These are phyloP conservation scores for Antitrichia curtipendula DNA, from an alignment of 225 moss, liverwort and hornwort species.

Conservation along the genomic window DNA sequence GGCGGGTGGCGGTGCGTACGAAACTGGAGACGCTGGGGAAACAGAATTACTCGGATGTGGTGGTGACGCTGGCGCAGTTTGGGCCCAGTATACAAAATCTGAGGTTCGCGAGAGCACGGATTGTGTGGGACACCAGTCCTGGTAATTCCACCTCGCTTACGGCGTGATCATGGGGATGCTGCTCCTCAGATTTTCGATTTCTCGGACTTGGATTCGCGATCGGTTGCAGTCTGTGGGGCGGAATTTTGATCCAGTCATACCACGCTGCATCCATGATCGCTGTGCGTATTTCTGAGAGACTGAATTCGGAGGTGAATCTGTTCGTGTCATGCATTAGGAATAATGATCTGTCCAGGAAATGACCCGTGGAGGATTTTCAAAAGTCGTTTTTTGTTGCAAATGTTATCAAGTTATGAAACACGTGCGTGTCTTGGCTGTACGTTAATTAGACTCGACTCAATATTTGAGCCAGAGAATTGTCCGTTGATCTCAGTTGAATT, in stretches of 20 bases:
- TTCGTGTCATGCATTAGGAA: background rate
- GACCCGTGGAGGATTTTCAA: background rate
- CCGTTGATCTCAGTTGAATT: background rate
- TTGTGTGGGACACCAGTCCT: background rate
- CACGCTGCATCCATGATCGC: background rate
- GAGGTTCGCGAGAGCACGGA: background rate
- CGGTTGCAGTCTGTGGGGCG: background rate
- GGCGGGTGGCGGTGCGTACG: constrained; percentile 1
- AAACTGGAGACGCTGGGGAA: constrained; percentile 7
- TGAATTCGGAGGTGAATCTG: background rate
- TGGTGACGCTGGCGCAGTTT: constrained; percentile 14
- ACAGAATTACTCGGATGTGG: background rate
- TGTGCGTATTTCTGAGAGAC: background rate
- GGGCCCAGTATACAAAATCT: background rate
- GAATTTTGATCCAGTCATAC: background rate
- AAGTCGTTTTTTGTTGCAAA: background rate
- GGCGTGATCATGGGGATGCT: background rate
- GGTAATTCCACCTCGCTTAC: background rate
- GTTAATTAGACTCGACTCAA: background rate
- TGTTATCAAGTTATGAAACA: no score
- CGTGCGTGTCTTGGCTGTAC: background rate
- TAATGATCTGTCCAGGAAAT: background rate
- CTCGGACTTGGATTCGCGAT: background rate
- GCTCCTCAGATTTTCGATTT: background rate
- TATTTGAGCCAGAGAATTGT: background rate